Percentiles rank a stretch among this genome's conserved stretches.
phyloP scores from a whole-genome alignment of 2,329 filamentous ascomycete species.

The Fusarium ambrosium region DNA sequence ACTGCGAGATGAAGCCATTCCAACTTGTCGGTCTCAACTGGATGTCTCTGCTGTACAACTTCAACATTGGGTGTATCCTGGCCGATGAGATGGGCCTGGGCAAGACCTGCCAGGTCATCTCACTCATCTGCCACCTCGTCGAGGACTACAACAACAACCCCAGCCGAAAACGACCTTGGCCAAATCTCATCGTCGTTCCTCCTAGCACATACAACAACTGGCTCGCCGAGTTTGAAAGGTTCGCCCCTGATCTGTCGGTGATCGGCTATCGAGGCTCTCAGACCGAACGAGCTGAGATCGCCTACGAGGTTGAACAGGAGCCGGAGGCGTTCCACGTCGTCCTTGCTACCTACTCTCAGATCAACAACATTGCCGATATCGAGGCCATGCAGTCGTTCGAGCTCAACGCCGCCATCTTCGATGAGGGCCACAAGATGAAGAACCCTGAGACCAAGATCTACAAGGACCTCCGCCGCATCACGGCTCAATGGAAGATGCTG shows the following conservation, averaged over 20 bases:
- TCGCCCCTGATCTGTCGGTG: constrained; percentile 83
- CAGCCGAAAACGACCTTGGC: constrained; percentile 64
- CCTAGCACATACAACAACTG: constrained; percentile 96
- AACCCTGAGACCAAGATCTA: constrained; percentile 89
- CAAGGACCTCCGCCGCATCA: constrained; percentile 81
- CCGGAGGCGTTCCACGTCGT: constrained; percentile 74
- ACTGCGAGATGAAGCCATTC: constrained; percentile 88
- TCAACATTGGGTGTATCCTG: constrained; percentile 87
- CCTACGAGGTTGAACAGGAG: constrained; percentile 73
- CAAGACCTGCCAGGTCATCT: constrained; percentile 97
- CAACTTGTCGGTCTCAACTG: constrained; percentile 96
- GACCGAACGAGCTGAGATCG: constrained; percentile 75
- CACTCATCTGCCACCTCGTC: constrained; percentile 87
- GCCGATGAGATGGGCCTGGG: constrained; percentile 98
- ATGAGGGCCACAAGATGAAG: constrained; percentile 95
- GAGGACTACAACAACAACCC: constrained; percentile 65
- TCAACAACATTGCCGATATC: constrained; percentile 65
- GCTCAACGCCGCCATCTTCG: constrained; percentile 78
- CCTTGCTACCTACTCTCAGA: constrained; percentile 72
- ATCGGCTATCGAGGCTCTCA: constrained; percentile 79
- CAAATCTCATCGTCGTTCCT: constrained; percentile 90
- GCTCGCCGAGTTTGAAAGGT: constrained; percentile 89
- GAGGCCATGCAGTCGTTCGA: constrained; percentile 63
- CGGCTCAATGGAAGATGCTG: constrained; percentile 85
- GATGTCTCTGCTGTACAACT: constrained; percentile 86